Evolutionary conservation across 106 monocot genomes (phyloP), one percentile per base, ranked within the genome.

Genomic region (Cymbidium sinense): DNA sequence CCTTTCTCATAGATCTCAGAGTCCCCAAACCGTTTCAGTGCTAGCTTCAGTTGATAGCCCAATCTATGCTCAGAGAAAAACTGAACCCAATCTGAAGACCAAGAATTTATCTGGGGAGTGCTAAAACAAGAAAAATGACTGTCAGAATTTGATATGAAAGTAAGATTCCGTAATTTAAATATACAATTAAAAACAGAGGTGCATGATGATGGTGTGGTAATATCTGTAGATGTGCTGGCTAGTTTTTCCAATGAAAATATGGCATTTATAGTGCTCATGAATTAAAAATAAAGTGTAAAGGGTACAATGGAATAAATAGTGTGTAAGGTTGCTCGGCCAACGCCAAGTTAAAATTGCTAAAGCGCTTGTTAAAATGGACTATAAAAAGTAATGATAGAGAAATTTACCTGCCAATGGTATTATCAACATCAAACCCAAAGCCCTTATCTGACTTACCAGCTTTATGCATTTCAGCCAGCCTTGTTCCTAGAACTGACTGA

Each of bases 401-500:
- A 79, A 12, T 67, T 87, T 75, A 93, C 93, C 96, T 93, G 50
- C 96, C 93, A 74, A 96, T 93, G 20, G 96, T 93, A 77, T 96
- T 96, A 67, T 96, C 84, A 29, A 96, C 89, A 79, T 91, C 87
- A 87, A 96, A 93, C 12, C 95, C 93, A 78, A 91, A 96, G 34
- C 90, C 90, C 86, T 87, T 95, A 15, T 85, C 83, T 61, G 92
- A 92, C 76, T 90, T 95, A 47, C 76, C 93, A 67, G 90, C 90
- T 86, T 87, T 96, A 87, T 96, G 95, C 95, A 96, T 96, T 84
- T 96, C 95, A 86, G 90, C 95, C 52, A 96, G 93, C 76, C 75
- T 96, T 81, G 81, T 91, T 76, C 95, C 95, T 64, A 95, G 79
- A 73, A 76, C 64, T 78, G 95, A 85, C 95, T 95, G 92, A 80